Conservation (phyloP, 2,329 filamentous ascomycete genomes). For the Pseudogymnoascus sp. region DNA sequence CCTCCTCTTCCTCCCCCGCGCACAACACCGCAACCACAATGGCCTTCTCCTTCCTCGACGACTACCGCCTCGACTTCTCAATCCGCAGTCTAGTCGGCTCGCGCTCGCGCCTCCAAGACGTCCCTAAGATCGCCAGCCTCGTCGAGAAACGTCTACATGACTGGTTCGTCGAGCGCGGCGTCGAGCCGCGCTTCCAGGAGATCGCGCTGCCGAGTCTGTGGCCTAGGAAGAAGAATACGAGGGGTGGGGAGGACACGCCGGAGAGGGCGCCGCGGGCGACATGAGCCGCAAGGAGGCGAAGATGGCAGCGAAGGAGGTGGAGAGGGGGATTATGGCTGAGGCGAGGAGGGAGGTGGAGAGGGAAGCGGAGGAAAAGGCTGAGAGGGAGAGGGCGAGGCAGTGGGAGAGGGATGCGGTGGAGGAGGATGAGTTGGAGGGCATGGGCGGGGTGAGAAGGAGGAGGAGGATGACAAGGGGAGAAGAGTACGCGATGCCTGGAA, state of each 20-base stretch:
- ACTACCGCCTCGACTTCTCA: slow-evolving; percentile 78
- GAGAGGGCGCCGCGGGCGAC: slow-evolving; percentile 30
- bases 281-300: slow-evolving; percentile 48
- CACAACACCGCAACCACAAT: slow-evolving; percentile 76
- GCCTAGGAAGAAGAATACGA: slow-evolving; percentile 77
- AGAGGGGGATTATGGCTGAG: slow-evolving; percentile 42
- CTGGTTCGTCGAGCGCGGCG: slow-evolving; percentile 83
- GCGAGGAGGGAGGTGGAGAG: slow-evolving; percentile 24
- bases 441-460: slow-evolving; percentile 19
- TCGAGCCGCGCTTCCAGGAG: slow-evolving; percentile 81
- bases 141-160: slow-evolving; percentile 73
- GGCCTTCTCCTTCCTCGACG: slow-evolving; percentile 87
- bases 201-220: slow-evolving; percentile 76
- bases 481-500: slow-evolving; percentile 31
- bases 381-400: slow-evolving; percentile 25
- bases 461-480: slow-evolving; percentile 29
- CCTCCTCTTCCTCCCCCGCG: slow-evolving; percentile 54
- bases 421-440: neutral
- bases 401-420: slow-evolving; percentile 11
- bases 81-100: slow-evolving; percentile 74
- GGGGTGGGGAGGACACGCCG: slow-evolving; percentile 60
- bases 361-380: slow-evolving; percentile 26
- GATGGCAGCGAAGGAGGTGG: slow-evolving; percentile 45
- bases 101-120: slow-evolving; percentile 73
- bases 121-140: slow-evolving; percentile 81